Base-by-base conservation (phyloP, 1,284 basidiomycete genomes). In the Leccinum huronense region DNA sequence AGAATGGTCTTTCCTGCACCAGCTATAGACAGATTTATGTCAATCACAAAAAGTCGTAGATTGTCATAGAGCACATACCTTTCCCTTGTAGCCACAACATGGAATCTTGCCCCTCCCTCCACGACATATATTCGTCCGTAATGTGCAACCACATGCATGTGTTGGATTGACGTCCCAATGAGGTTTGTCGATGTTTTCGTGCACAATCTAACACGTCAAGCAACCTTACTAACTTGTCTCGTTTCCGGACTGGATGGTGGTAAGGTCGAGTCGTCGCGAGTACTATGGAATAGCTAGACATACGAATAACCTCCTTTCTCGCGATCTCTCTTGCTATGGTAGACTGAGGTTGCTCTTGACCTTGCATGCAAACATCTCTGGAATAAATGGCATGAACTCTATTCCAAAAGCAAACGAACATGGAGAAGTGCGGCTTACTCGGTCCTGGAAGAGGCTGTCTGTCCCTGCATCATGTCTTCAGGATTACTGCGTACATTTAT, bases 41-140 rank as follows among this genome's bases (percentile, higher is more conserved):
- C 19, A 51, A 27, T 3, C 1, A 19, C 0, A 27, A 13, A n/a
- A 8, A n/a, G 0, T 4, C 23, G 3, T 19, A 14, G 19, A 6
- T 11, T 51, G 23, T 11, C 48, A 51, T 2, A 1, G 7, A 13
- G 10, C 2, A 0, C 8, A 8, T 9, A 70, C 68, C 53, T 65
- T 51, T 70, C 2, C 67, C 65, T 7, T 62, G 58, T 2, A 68
- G 5, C 58, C 55, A 70, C 23, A 70, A 8, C 8, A 70, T 48
- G 0, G 38, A n/a, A 2, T n/a, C 9, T 1, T 23, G 16, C 1
- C 66, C 65, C 0, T 38, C 63, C n/a, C 5, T 69, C 66, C 66
- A 70, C 5, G 62, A 65, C 14, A 3, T 59, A 11, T 68, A 70
- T 1, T 7, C 66, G 27, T 42, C 16, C 3, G 54, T 59, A 9